Base-by-base conservation (phyloP, 2,329 filamentous ascomycete genomes). In the Aspergillus thermomutatus region DNA sequence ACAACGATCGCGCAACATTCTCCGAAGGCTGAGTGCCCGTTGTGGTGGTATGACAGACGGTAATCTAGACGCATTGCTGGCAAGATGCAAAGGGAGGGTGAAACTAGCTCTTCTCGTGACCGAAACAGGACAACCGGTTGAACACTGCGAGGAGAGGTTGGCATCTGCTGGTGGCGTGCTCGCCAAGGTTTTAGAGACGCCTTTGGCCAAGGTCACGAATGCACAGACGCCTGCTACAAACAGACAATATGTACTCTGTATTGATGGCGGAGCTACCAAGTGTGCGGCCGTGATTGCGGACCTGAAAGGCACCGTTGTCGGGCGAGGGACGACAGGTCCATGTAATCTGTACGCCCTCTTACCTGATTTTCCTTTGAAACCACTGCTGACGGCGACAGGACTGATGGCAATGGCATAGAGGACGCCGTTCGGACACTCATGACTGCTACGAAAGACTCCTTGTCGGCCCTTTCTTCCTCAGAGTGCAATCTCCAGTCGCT, bases 251-350 rank as follows among this genome's bases (percentile, higher is more conserved):
- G 66, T 72, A 3, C 63, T 79, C 1, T 77, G 75, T 40, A 68
- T 79, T 19, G 76, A 79, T 62, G 76, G 75, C 0, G 77, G 77
- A 17, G 76, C 75, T 0, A 76, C 68, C 3, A 77, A 77, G 57
- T 77, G 75, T 56, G 75, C 73, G 21, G 77, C 75, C n/a, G 68
- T 67, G 2, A 56, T 76, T 10, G 56, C 72, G 4, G 65, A 68
- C 17, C 53, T 54, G 1, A 52, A 64, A 19, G 71, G 70, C 5
- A 26, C 3, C 2, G 48, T 60, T 4, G 50, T 62, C 0, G 69
- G 67, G 1, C 61, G 61, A 25, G 74, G 75, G 4, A 66, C 64
- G 31, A 66, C 71, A 37, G 73, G 74, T 2, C 67, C 73, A 19
- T 76, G 75, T 53, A 78, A 79, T 62, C 58, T 77, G 74, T 77